A percentile compares a stretch with the other conserved stretches of the same genome.
These are phyloP conservation scores for Apophysomyces elegans DNA, from an alignment of 371 early-diverging fungal genomes.

Conservation along the genomic window DNA sequence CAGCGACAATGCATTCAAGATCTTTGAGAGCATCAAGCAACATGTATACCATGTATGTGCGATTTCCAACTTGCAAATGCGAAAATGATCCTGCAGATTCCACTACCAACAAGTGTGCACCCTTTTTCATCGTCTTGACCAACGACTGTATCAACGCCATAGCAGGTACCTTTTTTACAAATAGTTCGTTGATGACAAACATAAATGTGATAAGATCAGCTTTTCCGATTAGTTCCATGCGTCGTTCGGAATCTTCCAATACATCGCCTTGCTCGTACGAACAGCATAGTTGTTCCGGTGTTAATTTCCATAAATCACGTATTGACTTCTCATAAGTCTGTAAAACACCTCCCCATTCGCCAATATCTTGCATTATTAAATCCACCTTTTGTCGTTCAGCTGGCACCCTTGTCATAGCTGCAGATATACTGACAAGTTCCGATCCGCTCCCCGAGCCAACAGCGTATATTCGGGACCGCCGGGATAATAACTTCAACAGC, in stretches of 20 bases:
- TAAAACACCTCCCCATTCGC: slow-evolving; percentile 60
- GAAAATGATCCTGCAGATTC: slow-evolving; percentile 96
- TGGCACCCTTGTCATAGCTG: slow-evolving; percentile 67
- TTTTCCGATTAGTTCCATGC: slow-evolving; percentile 36
- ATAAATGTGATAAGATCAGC: slow-evolving; percentile 83
- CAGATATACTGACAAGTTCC: slow-evolving; percentile 82
- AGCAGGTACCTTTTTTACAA: slow-evolving; percentile 77
- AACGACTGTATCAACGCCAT: slow-evolving; percentile 76
- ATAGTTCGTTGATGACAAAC: slow-evolving; percentile 92
- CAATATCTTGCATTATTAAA: slow-evolving; percentile 74
- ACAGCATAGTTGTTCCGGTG: slow-evolving; percentile 35
- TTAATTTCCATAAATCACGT: slow-evolving; percentile 39
- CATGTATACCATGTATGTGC: slow-evolving; percentile 86
- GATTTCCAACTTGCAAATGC: slow-evolving; percentile 75
- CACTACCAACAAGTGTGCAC: slow-evolving; percentile 80
- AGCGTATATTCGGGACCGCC: slow-evolving; percentile 54
- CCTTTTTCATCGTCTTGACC: slow-evolving; percentile 67
- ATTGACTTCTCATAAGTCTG: slow-evolving; percentile 35
- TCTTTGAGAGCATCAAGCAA: slow-evolving; percentile 82
- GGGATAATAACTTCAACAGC: slow-evolving; percentile 51
- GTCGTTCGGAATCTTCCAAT: slow-evolving; percentile 42
- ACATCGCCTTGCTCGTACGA: slow-evolving; percentile 51
- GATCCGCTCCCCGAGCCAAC: slow-evolving; percentile 90
- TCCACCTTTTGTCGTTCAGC: slow-evolving; percentile 52
- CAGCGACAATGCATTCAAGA: slow-evolving; percentile 66